Conservation (phyloP, 805 yeast species). For the Metschnikowia proteae region DNA sequence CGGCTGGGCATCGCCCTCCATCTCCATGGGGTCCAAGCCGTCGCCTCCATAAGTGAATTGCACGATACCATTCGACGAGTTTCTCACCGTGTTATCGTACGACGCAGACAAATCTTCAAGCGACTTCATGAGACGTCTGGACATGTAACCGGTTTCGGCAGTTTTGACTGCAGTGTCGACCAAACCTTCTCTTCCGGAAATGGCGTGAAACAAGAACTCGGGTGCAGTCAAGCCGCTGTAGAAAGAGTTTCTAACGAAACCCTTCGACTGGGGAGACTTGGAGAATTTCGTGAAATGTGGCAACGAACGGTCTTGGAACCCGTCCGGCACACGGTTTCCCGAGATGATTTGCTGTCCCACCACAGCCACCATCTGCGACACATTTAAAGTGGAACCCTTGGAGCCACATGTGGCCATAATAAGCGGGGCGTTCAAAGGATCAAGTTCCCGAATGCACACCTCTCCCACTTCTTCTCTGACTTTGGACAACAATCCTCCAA, state of each 20-base stretch:
- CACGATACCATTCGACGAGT: slow-evolving; percentile 92
- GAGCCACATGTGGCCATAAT: slow-evolving; percentile 99
- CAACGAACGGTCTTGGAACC: slow-evolving; percentile 97
- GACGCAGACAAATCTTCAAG: slow-evolving; percentile 91
- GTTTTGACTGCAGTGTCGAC: slow-evolving; percentile 99
- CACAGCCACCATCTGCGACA: slow-evolving; percentile 99
- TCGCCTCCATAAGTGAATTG: slow-evolving; percentile 99
- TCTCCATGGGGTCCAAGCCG: slow-evolving; percentile 95
- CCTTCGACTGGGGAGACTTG: slow-evolving; percentile 96
- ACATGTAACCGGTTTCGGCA: slow-evolving; percentile 98
- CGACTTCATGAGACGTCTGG: slow-evolving; percentile 96
- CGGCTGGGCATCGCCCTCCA: slow-evolving; percentile 98
- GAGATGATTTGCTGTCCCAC: slow-evolving; percentile 99
- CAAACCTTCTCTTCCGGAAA: slow-evolving; percentile 99
- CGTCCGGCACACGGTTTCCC: slow-evolving; percentile 99
- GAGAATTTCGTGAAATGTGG: slow-evolving; percentile 97
- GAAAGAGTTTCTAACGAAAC: slow-evolving; percentile 96
- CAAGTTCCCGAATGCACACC: slow-evolving; percentile 89
- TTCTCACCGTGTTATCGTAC: slow-evolving; percentile 92
- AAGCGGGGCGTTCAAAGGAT: slow-evolving; percentile 87
- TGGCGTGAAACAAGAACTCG: slow-evolving; percentile 98
- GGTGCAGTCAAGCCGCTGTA: slow-evolving; percentile 97
- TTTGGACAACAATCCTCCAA: slow-evolving; percentile 92
- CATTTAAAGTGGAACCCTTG: slow-evolving; percentile 95
- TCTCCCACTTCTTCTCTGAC: slow-evolving; percentile 99